Evolutionary conservation across 495 filamentous ascomycete genomes (phyloP).

Genomic region (Annulohypoxylon maeteangense): DNA sequence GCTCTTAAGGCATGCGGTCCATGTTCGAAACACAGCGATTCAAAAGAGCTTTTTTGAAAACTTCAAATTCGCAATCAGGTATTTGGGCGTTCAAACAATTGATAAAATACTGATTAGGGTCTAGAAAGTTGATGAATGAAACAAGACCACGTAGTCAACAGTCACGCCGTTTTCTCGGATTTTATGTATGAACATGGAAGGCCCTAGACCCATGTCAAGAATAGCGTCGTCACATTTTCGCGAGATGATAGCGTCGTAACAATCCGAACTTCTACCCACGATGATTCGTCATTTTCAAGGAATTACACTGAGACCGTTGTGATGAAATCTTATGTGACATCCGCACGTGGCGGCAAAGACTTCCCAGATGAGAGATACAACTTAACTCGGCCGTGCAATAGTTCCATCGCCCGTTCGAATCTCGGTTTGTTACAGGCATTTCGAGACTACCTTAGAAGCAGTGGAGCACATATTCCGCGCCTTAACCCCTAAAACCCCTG

Average conservation of each 20-base stretch:
- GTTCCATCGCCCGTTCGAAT: slow-evolving; percentile 3
- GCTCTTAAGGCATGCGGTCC: no score
- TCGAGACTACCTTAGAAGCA: neutral
- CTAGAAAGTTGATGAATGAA: neutral
- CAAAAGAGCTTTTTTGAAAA: slow-evolving; percentile 2
- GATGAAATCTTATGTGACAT: slow-evolving; percentile 25
- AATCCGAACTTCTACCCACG: slow-evolving; percentile 3
- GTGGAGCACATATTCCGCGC: neutral
- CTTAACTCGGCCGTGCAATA: slow-evolving; percentile 2
- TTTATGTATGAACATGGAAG: slow-evolving; percentile 1
- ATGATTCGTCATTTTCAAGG: slow-evolving; percentile 36
- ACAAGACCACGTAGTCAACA: neutral
- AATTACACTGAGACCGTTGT: slow-evolving; percentile 20
- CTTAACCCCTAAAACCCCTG: slow-evolving; percentile 3
- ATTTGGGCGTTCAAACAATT: neutral
- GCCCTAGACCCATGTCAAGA: slow-evolving; percentile 14
- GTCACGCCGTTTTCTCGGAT: slow-evolving; percentile 6
- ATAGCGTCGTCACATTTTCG: slow-evolving; percentile 34
- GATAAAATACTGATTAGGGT: neutral
- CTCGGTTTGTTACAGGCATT: neutral
- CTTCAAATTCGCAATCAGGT: neutral
- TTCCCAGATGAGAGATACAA: slow-evolving; percentile 9
- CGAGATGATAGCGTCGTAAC: slow-evolving; percentile 39
- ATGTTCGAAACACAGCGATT: slow-evolving; percentile 26
- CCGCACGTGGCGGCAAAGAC: slow-evolving; percentile 27